Conservation (phyloP, 1,139 yeast genomes). For the Suhomyces bolitotheri region DNA sequence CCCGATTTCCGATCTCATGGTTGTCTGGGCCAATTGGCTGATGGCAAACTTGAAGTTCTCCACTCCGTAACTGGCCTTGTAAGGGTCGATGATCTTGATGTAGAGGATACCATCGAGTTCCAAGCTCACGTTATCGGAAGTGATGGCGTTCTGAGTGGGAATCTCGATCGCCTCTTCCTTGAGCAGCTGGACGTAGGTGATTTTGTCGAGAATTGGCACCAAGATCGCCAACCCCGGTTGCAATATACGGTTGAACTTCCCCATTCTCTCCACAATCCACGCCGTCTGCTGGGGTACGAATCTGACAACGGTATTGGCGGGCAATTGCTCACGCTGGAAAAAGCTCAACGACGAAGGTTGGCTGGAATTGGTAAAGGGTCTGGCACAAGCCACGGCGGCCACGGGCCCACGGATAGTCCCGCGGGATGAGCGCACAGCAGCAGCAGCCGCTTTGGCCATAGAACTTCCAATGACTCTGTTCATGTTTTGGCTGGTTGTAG, state of each 20-base stretch:
- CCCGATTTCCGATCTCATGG: conserved; percentile 89
- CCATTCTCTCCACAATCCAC: conserved; percentile 92
- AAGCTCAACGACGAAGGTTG: conserved; percentile 39
- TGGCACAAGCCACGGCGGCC: neutral
- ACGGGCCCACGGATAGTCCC: neutral
- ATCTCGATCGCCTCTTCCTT: conserved; percentile 84
- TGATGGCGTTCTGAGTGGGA: conserved; percentile 82
- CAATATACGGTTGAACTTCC: conserved; percentile 72
- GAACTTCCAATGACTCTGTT: conserved; percentile 1
- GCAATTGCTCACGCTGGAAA: conserved; percentile 67
- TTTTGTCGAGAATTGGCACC: conserved; percentile 70
- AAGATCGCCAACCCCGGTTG: conserved; percentile 78
- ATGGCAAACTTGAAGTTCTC: conserved; percentile 88
- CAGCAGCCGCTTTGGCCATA: no score
- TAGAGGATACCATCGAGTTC: conserved; percentile 85
- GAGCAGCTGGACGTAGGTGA: conserved; percentile 77
- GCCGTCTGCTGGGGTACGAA: conserved; percentile 92
- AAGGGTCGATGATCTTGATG: conserved; percentile 76
- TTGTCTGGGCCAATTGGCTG: conserved; percentile 83
- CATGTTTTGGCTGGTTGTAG: conserved; percentile 1
- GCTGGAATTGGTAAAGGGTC: conserved; percentile 7
- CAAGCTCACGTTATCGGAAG: conserved; percentile 81
- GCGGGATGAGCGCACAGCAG: no score
- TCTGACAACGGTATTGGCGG: conserved; percentile 69
- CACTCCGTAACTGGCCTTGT: conserved; percentile 84